A percentile compares a stretch with the other conserved stretches of the same genome.
Conservation (phyloP, 75 land plant species). For the Pinus albicaulis region DNA sequence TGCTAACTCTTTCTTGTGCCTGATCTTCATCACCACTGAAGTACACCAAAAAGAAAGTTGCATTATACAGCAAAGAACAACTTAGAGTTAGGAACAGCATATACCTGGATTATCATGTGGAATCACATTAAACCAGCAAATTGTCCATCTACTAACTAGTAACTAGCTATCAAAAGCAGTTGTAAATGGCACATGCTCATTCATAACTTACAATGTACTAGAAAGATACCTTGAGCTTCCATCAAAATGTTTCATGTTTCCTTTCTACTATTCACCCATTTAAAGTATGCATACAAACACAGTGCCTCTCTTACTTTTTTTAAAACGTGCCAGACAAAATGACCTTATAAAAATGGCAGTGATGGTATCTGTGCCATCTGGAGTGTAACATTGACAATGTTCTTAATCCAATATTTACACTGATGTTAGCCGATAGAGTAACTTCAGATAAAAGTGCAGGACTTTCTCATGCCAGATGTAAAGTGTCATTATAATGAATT, state of each 20-base stretch:
- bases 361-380: no score
- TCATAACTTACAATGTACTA: neutral
- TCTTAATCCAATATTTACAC: no score
- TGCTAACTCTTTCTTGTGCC: slow-evolving; percentile 92
- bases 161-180: neutral
- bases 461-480: neutral
- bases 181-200: neutral
- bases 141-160: neutral
- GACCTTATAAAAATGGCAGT: neutral
- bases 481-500: neutral
- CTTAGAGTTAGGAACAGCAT: neutral
- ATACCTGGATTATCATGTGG: neutral
- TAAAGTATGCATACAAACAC: neutral
- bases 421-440: no score
- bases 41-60: neutral
- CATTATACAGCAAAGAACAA: slow-evolving; percentile 3
- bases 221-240: neutral
- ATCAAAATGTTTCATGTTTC: neutral
- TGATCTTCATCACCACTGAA: slow-evolving; percentile 99
- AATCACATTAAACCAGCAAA: slow-evolving; percentile 1
- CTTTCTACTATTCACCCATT: neutral
- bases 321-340: neutral
- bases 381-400: no score
- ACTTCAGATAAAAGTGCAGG: neutral
- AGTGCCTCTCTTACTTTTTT: no score